phyloP scores from a whole-genome alignment of 1,139 yeast genomes.

The Insectozyma bohioensis region DNA sequence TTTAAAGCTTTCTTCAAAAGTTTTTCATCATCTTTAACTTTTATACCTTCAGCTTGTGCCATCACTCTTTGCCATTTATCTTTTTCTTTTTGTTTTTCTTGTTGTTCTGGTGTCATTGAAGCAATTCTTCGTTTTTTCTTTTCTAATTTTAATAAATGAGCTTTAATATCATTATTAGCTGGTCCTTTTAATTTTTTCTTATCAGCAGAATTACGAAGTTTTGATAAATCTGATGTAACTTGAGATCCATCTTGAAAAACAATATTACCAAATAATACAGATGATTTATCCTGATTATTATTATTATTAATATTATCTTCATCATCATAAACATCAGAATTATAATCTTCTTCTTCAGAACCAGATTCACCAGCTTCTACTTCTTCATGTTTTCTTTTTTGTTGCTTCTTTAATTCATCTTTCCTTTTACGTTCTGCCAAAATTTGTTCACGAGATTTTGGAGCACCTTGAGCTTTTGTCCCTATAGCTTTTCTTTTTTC shows the following conservation, averaged over 20 bases:
- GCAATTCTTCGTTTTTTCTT: conserved; percentile 66
- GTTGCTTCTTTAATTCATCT: conserved; percentile 40
- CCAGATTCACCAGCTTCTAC: conserved; percentile 32
- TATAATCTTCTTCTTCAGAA: conserved; percentile 35
- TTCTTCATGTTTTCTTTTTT: conserved; percentile 40
- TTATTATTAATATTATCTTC: conserved; percentile 34
- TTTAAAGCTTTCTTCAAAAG: conserved; percentile 82
- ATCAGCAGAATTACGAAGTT: conserved; percentile 52
- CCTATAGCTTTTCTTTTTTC: conserved; percentile 94
- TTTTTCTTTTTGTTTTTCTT: conserved; percentile 61
- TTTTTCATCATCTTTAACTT: conserved; percentile 86
- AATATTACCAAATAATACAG: conserved; percentile 76
- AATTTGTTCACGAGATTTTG: conserved; percentile 75
- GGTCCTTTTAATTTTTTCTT: conserved; percentile 73
- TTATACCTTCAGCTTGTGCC: conserved; percentile 85
- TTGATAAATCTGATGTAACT: conserved; percentile 73
- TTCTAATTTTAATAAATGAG: conserved; percentile 76
- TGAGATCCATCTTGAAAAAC: conserved; percentile 80
- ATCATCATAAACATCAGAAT: conserved; percentile 33
- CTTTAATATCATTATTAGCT: conserved; percentile 78
- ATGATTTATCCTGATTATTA: conserved; percentile 28
- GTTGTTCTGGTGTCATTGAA: conserved; percentile 62
- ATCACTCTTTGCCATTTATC: conserved; percentile 83
- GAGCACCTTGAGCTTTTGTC: conserved; percentile 74
- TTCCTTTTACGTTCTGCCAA: conserved; percentile 54